These are phyloP conservation scores for Thelephora ganbajun DNA, from an alignment of 768 basidiomycete species.

Conservation along the genomic window DNA sequence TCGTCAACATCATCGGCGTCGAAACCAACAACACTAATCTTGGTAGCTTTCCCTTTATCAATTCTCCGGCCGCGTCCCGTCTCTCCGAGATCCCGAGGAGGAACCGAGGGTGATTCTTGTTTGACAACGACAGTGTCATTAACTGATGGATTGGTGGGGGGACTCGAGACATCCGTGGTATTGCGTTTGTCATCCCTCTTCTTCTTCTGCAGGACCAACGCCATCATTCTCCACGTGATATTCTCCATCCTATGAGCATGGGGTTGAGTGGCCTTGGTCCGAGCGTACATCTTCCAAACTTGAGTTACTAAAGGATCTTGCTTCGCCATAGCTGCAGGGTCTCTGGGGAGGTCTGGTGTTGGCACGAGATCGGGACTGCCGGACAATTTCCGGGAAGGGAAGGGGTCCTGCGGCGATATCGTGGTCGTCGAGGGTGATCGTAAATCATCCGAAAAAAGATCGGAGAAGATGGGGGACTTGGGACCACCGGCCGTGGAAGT, in stretches of 20 bases:
- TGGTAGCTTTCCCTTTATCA: conserved; percentile 61
- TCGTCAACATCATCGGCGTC: conserved; percentile 66
- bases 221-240: conserved; percentile 98
- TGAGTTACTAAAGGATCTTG: conserved; percentile 91
- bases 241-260: conserved; percentile 97
- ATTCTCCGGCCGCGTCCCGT: conserved; percentile 59
- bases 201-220: conserved; percentile 82
- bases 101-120: conserved; percentile 8
- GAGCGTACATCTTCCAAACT: conserved; percentile 94
- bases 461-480: conserved; percentile 17
- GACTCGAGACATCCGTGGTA: conserved; percentile 8
- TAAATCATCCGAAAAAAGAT: conserved; percentile 55
- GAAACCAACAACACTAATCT: conserved; percentile 70
- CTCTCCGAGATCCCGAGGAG: conserved; percentile 10
- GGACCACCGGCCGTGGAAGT: conserved; percentile 16
- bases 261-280: conserved; percentile 78
- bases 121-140: background rate
- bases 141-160: background rate
- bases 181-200: conserved; percentile 50
- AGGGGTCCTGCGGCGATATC: conserved; percentile 25
- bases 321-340: conserved; percentile 55
- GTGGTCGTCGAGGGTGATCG: conserved; percentile 16
- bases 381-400: conserved; percentile 49
- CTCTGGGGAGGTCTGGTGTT: conserved; percentile 25
- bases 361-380: conserved; percentile 53